Base-by-base conservation (phyloP, 2,329 filamentous ascomycete species). In the Calonectria pseudoturangicola region DNA sequence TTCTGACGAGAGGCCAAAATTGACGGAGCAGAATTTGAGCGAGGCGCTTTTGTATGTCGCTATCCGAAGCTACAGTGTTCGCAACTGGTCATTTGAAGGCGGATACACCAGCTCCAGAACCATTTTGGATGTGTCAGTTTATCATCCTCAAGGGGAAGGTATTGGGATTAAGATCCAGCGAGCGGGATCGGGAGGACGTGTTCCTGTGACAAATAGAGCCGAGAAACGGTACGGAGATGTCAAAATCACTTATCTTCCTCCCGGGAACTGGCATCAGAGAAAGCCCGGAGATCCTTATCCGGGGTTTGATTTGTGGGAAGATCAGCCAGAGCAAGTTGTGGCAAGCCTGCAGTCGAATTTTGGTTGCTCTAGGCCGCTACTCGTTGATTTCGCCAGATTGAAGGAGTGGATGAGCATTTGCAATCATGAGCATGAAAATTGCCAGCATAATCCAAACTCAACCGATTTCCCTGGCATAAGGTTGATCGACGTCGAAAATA, bases 31-130 rank as follows among this genome's bases (percentile, higher is more conserved):
- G 30, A 2, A 25, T 27, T 33, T 8, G 18, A 7, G 39, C 60
- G 60, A 43, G 4, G 18, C 41, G 6, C 13, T 4, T 7, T 9
- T 36, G 33, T 36, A 36, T 36, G 33, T 36, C 33, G 7, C 33
- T 36, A 36, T 36, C 33, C 41, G 10, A n/a, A 18, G 41, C 1
- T n/a, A 43, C 5, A n/a, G 33, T 36, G 33, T 36, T 36, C 41
- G 18, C 27, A 64, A 48, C 43, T 64, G 60, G 60, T 64, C 60
- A 1, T 64, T 64, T 64, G 60, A 27, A n/a, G 30, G 10, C 8
- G 41, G 21, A 15, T 41, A 39, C 27, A 12, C 7, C 30, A 4
- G 30, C 60, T 15, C 25, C 6, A 64, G 60, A 36, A 33, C 25
- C 10, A 13, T 36, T 12, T 25, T 64, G 41, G 7, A 3, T 3